phyloP scores from a whole-genome alignment of 495 filamentous ascomycete species.

The Aspergillus leporis region DNA sequence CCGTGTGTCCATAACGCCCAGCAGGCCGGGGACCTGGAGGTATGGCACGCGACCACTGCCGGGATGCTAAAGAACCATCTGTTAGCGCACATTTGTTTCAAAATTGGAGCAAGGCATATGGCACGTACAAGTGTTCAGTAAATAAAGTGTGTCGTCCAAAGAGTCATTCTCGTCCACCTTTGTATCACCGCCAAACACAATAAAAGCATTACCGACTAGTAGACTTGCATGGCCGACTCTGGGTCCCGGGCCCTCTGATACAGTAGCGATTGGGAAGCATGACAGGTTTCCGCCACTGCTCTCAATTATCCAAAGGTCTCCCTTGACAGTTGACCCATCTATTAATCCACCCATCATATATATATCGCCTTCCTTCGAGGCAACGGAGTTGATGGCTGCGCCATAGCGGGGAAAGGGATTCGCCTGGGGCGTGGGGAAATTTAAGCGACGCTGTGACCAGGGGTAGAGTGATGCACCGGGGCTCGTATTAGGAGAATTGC shows the following conservation, averaged over 20 bases:
- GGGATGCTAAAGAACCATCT: constrained; percentile 65
- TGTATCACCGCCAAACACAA: constrained; percentile 98
- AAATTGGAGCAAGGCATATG: background rate
- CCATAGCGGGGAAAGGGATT: constrained; percentile 97
- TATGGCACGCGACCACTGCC: constrained; percentile 94
- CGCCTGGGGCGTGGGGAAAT: constrained; percentile 76
- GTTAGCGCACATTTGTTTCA: background rate
- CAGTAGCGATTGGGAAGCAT: constrained; percentile 89
- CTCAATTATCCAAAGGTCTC: constrained; percentile 97
- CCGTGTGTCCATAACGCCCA: constrained; percentile 92
- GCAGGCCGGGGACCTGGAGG: constrained; percentile 80
- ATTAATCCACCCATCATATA: constrained; percentile 98
- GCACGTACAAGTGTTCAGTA: constrained; percentile 92
- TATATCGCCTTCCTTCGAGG: constrained; percentile 95
- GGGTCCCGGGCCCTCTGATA: constrained; percentile 90
- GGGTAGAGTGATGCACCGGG: constrained; percentile 75
- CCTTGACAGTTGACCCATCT: constrained; percentile 90
- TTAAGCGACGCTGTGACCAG: constrained; percentile 89
- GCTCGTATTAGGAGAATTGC: constrained; percentile 37
- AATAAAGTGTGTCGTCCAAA: constrained; percentile 92
- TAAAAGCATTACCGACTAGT: constrained; percentile 97
- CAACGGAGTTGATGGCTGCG: constrained; percentile 87
- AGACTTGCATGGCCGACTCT: constrained; percentile 94
- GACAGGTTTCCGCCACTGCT: constrained; percentile 77
- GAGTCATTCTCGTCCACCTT: constrained; percentile 91